Conservation (phyloP, 2,329 filamentous ascomycete genomes). For the Phaeosphaeria sp. region DNA sequence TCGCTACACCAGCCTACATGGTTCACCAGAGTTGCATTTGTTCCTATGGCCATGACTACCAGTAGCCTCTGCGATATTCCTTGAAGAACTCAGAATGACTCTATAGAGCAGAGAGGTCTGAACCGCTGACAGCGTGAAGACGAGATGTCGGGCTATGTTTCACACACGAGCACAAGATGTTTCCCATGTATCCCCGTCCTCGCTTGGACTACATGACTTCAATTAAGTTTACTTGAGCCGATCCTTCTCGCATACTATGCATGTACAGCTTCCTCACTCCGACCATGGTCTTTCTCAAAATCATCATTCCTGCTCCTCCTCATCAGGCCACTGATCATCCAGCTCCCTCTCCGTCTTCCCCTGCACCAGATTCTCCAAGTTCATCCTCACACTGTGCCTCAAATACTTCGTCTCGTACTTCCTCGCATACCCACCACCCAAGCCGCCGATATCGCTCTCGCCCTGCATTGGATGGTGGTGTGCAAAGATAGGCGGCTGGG, state of each 20-base stretch:
- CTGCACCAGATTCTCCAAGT: conserved; percentile 34
- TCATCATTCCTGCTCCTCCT: not conserved
- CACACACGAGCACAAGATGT: not conserved
- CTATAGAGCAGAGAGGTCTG: not conserved
- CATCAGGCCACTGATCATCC: conserved; percentile 41
- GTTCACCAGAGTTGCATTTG: not conserved
- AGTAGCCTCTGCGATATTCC: too few relatives aligned
- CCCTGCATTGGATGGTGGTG: conserved; percentile 40
- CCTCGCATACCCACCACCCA: conserved; percentile 40
- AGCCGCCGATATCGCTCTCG: conserved; percentile 39
- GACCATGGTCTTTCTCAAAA: not conserved
- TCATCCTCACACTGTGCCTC: conserved; percentile 41
- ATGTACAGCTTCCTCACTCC: not conserved
- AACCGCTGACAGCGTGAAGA: not conserved
- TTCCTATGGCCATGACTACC: too few relatives aligned
- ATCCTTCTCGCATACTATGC: not conserved
- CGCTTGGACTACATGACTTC: not conserved
- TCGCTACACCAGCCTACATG: not conserved
- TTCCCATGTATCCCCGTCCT: not conserved
- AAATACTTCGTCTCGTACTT: conserved; percentile 42
- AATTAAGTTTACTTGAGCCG: not conserved
- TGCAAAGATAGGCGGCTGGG: conserved; percentile 38
- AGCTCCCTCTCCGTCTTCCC: conserved; percentile 23
- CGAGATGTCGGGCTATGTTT: not conserved
- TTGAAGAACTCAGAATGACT: not conserved